These are phyloP conservation scores for Tetragonia tetragonoides DNA, from an alignment of 148 eudicot species.

Conservation along the genomic window DNA sequence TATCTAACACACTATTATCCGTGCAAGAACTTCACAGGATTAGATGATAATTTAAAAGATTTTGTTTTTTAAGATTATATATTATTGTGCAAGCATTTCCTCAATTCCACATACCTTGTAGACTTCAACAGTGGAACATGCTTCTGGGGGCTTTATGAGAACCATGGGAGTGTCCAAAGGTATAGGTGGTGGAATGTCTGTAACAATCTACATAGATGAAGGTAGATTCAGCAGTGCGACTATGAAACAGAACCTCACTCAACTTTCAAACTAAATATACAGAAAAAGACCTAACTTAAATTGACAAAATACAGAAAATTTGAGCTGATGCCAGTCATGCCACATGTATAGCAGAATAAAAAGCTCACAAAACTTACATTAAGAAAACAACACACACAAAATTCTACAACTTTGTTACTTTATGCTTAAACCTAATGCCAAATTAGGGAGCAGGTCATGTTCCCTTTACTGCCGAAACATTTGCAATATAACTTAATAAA, in stretches of 20 bases:
- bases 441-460: neutral
- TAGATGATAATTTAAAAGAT: neutral
- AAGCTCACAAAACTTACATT: no score
- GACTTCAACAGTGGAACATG: conserved; percentile 91
- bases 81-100: neutral
- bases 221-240: conserved; percentile 3
- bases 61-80: no score
- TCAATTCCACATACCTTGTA: conserved; percentile 62
- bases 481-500: neutral
- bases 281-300: neutral
- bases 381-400: no score
- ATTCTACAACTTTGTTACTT: no score
- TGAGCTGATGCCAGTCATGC: no score
- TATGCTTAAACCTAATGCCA: no score
- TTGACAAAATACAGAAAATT: neutral
- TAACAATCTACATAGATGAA: conserved; percentile 48
- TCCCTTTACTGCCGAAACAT: neutral
- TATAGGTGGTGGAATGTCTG: conserved; percentile 69
- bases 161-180: conserved; percentile 80
- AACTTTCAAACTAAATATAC: neutral
- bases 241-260: neutral
- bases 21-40: neutral
- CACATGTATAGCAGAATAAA: no score
- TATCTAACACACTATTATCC: neutral
- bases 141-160: conserved; percentile 89